These are phyloP conservation scores for Termitomyces sp. DNA, from an alignment of 768 basidiomycete species.

Conservation along the genomic window DNA sequence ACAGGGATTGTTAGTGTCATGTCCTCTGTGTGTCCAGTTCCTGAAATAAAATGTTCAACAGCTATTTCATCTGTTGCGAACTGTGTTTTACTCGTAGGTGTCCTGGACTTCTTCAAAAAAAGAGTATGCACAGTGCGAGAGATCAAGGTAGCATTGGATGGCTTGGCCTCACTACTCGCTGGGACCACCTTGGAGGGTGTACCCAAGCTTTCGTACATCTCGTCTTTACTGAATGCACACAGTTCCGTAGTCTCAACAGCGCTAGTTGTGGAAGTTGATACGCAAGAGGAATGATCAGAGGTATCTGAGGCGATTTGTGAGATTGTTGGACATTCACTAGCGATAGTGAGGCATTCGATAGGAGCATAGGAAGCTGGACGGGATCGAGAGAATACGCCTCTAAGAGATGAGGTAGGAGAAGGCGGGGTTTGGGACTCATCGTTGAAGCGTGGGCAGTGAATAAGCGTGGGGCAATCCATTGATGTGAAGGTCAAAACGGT, in stretches of 20 bases:
- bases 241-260: background rate
- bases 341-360: constrained; percentile 8
- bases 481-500: background rate
- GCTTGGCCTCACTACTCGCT: background rate
- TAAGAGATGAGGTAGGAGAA: constrained; percentile 17
- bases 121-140: background rate
- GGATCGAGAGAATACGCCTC: constrained; percentile 12
- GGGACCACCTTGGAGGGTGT: background rate
- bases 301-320: background rate
- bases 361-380: constrained; percentile 9
- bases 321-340: background rate
- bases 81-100: background rate
- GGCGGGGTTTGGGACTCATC: background rate
- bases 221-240: background rate
- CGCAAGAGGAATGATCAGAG: background rate
- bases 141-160: too few relatives aligned
- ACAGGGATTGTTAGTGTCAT: background rate
- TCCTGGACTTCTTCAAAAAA: background rate
- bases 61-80: background rate
- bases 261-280: background rate
- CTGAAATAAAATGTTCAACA: background rate
- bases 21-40: background rate
- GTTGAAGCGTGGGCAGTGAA: constrained; percentile 1
- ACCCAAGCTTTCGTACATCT: background rate
- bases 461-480: background rate